Base-by-base conservation (phyloP, 371 early-diverging fungal species). In the Mortierella sp. region DNA sequence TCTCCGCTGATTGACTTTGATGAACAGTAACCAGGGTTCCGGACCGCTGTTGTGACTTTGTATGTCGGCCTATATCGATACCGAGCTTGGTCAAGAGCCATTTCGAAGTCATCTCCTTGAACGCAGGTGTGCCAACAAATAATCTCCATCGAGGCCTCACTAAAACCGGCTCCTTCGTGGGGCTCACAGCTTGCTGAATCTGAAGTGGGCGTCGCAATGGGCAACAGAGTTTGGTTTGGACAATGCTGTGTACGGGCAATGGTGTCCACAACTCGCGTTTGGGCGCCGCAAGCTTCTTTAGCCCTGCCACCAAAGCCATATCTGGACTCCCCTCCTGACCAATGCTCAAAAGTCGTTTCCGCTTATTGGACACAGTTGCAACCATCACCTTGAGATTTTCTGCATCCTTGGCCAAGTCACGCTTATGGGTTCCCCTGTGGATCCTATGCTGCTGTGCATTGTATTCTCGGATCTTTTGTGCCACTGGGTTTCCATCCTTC, bases 31-130 rank as follows among this genome's bases (percentile, higher is more conserved):
- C 56, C 73, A 73, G 63, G 13, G 48, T 48, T 43, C 73, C 73
- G 6, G 68, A 67, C 41, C 68, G 59, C 28, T 73, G 73, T 10
- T 64, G 61, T 18, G 50, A 18, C 39, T 54, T 61, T 24, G 60
- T 67, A 1, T 58, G 41, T 16, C 76, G 48, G 8, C 66, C 51
- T 51, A 76, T 69, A 26, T 69, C 66, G 3, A 64, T 34, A 5
- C 70, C 76, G 1, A 76, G 38, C 52, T 76, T 76, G 16, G 65
- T 60, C 45, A 74, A 42, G 9, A 74, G 49, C 74, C 74, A 74
- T 39, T 64, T 67, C 4, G 74, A 61, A 2, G 43, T 56, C 23
- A 21, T 65, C 5, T 65, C 65, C 46, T 65, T 64, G 54, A 76
- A 61, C n/a, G 6, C 54, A 0, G 70, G 70, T 6, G 59, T 50